These are phyloP conservation scores for Cladorrhinum samala DNA, from an alignment of 495 filamentous ascomycete genomes.

Conservation along the genomic window DNA sequence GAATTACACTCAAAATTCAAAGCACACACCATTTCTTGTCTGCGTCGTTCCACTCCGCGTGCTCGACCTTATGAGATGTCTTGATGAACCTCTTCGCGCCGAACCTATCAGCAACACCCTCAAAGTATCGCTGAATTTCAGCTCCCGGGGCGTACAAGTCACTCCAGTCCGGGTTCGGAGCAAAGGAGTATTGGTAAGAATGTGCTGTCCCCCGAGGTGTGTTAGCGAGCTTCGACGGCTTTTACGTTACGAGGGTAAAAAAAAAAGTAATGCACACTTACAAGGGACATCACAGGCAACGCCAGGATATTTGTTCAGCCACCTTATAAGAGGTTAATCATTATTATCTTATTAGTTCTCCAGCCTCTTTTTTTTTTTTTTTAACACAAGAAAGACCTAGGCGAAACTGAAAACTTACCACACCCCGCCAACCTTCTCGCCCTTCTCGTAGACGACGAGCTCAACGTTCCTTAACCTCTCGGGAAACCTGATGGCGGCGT, in stretches of 20 bases:
- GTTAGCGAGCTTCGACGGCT: too few relatives aligned
- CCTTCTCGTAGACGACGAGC: constrained; percentile 39
- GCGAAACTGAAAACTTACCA: constrained; percentile 24
- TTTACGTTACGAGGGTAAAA: too few relatives aligned
- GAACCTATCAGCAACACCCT: constrained; percentile 52
- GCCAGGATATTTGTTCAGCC: constrained; percentile 41
- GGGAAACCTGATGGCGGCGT: constrained; percentile 37
- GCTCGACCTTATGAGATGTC: constrained; percentile 31
- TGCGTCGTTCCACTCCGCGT: constrained; percentile 49
- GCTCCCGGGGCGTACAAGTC: constrained; percentile 58
- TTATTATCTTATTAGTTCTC: too few relatives aligned
- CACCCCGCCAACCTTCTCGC: constrained; percentile 36
- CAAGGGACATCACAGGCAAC: constrained; percentile 41
- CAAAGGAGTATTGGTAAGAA: constrained; percentile 62
- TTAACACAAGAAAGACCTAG: background rate
- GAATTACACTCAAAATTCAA: background rate
- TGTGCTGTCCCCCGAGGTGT: constrained; percentile 32
- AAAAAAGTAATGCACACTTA: too few relatives aligned
- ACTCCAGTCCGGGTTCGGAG: constrained; percentile 59
- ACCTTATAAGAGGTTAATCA: constrained; percentile 16
- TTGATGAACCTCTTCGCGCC: constrained; percentile 46
- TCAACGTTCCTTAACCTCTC: constrained; percentile 39
- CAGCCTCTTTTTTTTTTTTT: too few relatives aligned
- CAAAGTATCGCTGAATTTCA: constrained; percentile 58
- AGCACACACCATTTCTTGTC: constrained; percentile 49